Evolutionary conservation across 2,329 filamentous ascomycete species (phyloP).

Genomic region (Byssothecium circinans): DNA sequence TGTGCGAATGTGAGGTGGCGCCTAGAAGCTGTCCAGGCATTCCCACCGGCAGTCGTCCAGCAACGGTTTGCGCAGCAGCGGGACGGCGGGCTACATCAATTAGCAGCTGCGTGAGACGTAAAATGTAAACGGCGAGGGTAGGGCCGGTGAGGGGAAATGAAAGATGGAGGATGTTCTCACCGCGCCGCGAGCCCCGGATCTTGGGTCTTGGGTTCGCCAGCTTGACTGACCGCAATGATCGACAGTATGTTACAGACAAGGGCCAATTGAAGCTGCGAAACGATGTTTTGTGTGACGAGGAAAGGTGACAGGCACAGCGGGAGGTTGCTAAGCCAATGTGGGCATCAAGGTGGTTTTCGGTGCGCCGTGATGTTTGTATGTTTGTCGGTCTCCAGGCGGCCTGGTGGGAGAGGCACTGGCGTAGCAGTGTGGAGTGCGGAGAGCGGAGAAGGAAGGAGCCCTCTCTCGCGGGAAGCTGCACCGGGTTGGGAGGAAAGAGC

Average conservation of each 20-base stretch:
- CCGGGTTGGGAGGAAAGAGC: background rate
- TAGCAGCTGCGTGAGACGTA: background rate
- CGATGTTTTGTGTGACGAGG: background rate
- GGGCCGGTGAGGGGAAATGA: background rate
- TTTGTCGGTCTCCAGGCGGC: too few relatives aligned
- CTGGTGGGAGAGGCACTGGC: background rate
- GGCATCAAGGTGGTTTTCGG: background rate
- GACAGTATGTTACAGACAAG: background rate
- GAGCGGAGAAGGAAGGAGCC: background rate
- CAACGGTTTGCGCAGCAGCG: conserved; percentile 13
- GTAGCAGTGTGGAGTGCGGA: background rate
- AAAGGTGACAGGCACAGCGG: background rate
- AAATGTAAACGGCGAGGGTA: background rate
- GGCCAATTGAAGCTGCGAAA: background rate
- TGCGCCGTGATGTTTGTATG: background rate
- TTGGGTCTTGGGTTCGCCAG: conserved; percentile 1
- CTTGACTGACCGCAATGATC: background rate
- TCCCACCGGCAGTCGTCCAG: conserved; percentile 19
- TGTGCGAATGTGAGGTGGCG: conserved; percentile 22
- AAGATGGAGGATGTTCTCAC: conserved; percentile 2
- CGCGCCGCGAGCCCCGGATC: background rate
- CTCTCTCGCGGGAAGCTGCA: background rate
- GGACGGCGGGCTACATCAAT: conserved; percentile 22
- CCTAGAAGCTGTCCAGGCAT: conserved; percentile 9
- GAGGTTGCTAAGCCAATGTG: background rate